Base-by-base conservation (phyloP, 352 stramenopile species). In the Phytophthora idaei region DNA sequence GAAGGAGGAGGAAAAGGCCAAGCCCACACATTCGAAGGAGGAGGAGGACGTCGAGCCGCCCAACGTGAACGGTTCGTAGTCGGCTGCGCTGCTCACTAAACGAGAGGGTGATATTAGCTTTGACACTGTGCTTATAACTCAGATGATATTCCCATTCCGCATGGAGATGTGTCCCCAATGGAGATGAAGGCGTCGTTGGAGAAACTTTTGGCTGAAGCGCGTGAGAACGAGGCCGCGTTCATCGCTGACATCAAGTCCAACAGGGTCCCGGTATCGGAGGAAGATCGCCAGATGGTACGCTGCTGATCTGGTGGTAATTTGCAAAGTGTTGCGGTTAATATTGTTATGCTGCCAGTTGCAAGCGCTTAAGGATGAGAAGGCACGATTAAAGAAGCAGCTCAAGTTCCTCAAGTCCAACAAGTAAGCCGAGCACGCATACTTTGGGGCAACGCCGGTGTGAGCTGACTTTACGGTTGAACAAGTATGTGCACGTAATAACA, bases 321-420 rank as follows among this genome's bases (percentile, higher is more conserved):
- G 31, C 29, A 47, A n/a, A 27, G 29, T 48, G 27, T 10, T 12
- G 12, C 32, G 14, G 8, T 25, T 61, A 27, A 63, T 36, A 31
- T 6, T 54, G 3, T 58, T 41, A 54, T 67, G 62, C 12, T 62
- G 10, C 62, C 61, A 94, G 87, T 42, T 91, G 39, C 78, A 94
- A 79, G 86, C 85, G 34, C 94, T 90, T 71, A 94, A 94, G 62
- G 83, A 93, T 60, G 88, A 95, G 62, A 95, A 95, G 61, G 76
- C 85, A 21, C 77, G 86, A 69, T 64, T 94, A 64, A 93, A 95
- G 65, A 90, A 93, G 67, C 78, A 95, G 68, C 83, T 95, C 60
- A 91, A 92, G 69, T 82, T 90, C 37, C 45, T 93, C 60, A 81
- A 89, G 64, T 80, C 69, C 45, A 82, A 57, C 65, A 90, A 90